A percentile compares a stretch with the other conserved stretches of the same genome.
Evolutionary conservation across 139 green algal species (phyloP).

Genomic region (Picochlorum sp.): DNA sequence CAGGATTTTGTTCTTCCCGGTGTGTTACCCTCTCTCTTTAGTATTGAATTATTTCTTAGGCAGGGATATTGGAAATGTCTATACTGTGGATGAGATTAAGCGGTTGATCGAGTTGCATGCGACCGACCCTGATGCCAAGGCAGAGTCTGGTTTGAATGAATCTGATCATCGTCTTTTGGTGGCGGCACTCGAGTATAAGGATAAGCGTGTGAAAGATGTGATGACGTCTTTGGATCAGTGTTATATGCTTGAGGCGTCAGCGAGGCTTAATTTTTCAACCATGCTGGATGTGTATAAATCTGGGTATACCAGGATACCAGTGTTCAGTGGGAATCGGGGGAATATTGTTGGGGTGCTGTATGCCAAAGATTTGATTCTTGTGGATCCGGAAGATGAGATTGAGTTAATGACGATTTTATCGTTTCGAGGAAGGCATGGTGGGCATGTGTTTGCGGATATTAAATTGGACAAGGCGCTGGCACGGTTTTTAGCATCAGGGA

Average conservation of each 20-base stretch:
- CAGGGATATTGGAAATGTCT: slow-evolving; percentile 23
- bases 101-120: slow-evolving; percentile 58
- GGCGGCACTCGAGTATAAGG: slow-evolving; percentile 72
- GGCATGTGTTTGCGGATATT: slow-evolving; percentile 33
- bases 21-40: slow-evolving; percentile 64
- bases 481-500: slow-evolving; percentile 15
- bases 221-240: slow-evolving; percentile 82
- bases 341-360: slow-evolving; percentile 62
- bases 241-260: slow-evolving; percentile 57
- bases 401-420: slow-evolving; percentile 49
- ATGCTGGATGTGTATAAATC: slow-evolving; percentile 48
- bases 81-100: slow-evolving; percentile 9
- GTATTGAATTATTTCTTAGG: slow-evolving; percentile 74
- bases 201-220: slow-evolving; percentile 50
- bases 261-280: slow-evolving; percentile 44
- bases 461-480: slow-evolving; percentile 46
- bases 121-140: slow-evolving; percentile 35
- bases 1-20: slow-evolving; percentile 34
- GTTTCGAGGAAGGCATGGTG: slow-evolving; percentile 29
- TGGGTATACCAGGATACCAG: slow-evolving; percentile 41
- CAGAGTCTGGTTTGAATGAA: slow-evolving; percentile 46
- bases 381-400: slow-evolving; percentile 63
- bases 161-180: slow-evolving; percentile 45
- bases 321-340: slow-evolving; percentile 37
- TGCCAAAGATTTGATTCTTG: slow-evolving; percentile 64